These are phyloP conservation scores for Oxytropis ochrocephala DNA, from an alignment of 306 rosid species.

Conservation along the genomic window DNA sequence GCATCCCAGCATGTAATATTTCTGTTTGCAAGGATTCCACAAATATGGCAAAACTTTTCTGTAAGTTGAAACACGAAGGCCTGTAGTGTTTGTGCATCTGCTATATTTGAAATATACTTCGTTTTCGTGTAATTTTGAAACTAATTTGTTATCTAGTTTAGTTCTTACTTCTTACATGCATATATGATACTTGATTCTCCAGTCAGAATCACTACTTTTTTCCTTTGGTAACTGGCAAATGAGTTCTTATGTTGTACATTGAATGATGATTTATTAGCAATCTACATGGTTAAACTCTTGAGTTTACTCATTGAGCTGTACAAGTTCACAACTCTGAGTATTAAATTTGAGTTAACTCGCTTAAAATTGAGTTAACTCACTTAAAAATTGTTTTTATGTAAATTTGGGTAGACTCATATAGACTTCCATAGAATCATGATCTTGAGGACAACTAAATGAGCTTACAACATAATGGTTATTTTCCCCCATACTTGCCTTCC, in stretches of 20 bases:
- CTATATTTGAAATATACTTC: constrained; percentile 13
- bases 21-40: constrained; percentile 91
- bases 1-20: constrained; percentile 91
- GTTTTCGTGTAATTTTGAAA: not conserved
- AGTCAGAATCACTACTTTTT: not conserved
- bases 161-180: not conserved
- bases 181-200: not conserved
- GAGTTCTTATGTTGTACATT: constrained; percentile 4
- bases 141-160: not conserved
- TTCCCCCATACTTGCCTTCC: not conserved
- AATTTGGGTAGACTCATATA: not conserved
- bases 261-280: not conserved
- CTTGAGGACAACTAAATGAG: no score
- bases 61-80: constrained; percentile 48
- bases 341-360: no score
- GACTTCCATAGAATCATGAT: not conserved
- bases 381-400: not conserved
- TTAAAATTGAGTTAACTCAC: not conserved
- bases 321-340: not conserved
- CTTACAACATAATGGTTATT: not conserved
- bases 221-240: not conserved
- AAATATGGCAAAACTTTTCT: constrained; percentile 87
- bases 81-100: not conserved
- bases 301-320: not conserved
- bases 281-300: not conserved